phyloP scores from a whole-genome alignment of 208 protist genomes.

The Crithidia brevicula region DNA sequence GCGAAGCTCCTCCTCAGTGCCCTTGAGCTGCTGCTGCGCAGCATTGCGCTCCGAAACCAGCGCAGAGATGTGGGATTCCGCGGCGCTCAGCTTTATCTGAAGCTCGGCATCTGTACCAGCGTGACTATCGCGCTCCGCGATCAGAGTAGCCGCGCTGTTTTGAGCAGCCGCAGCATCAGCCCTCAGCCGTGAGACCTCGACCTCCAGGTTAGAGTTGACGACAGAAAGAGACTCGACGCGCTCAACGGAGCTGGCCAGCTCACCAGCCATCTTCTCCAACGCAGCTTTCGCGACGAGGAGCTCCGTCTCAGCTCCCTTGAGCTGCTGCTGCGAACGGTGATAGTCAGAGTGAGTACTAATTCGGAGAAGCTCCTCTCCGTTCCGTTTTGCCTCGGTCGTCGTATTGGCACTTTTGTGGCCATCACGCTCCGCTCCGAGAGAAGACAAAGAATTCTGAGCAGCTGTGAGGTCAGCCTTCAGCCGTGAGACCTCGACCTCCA shows the following conservation, averaged over 20 bases:
- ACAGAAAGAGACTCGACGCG: background rate
- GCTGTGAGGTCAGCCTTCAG: background rate
- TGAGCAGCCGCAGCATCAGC: no score
- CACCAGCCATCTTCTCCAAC: constrained; percentile 1
- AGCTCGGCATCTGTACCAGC: background rate
- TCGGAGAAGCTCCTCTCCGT: background rate
- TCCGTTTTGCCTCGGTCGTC: background rate
- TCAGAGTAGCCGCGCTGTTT: background rate
- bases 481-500: background rate
- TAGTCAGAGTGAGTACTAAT: background rate
- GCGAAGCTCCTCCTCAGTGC: constrained; percentile 5
- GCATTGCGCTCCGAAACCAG: background rate
- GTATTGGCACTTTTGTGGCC: no score
- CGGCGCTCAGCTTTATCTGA: background rate
- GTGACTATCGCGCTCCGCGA: background rate
- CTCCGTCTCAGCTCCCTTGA: constrained; percentile 4
- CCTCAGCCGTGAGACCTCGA: no score
- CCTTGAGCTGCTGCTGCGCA: constrained; percentile 1
- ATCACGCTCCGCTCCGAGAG: background rate
- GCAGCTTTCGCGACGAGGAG: background rate
- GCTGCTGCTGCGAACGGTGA: background rate
- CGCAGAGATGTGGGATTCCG: background rate
- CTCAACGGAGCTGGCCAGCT: background rate
- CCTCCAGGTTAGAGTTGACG: background rate
- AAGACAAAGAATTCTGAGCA: background rate